Conservation (phyloP, 345 rosid species). For the Angophora floribunda region DNA sequence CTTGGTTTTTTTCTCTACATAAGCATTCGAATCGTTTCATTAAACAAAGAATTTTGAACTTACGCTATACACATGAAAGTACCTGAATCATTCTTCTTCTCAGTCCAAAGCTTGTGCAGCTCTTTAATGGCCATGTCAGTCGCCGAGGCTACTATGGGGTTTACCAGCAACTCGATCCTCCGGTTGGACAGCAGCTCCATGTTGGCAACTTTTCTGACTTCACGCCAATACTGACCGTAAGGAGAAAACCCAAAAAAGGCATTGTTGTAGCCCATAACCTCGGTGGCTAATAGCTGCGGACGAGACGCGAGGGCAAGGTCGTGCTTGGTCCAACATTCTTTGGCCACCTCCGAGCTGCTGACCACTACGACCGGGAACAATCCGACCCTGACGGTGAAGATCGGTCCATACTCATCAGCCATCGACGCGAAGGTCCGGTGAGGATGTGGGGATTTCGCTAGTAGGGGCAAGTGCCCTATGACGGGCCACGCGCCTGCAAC, state of each 20-base stretch:
- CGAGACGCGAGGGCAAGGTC: conserved; percentile 21
- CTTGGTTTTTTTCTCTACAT: neutral
- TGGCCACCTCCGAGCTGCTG: neutral
- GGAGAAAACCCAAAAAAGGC: conserved; percentile 9
- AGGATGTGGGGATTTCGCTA: neutral
- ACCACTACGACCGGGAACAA: conserved; percentile 19
- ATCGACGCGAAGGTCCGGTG: conserved; percentile 19
- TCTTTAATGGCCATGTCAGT: neutral
- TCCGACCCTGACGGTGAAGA: conserved; percentile 25
- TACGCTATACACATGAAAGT: neutral
- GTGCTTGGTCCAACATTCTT: conserved; percentile 20
- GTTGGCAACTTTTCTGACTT: conserved; percentile 17
- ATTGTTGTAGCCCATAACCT: conserved; percentile 14
- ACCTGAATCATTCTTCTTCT: neutral
- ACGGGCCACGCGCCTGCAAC: conserved; percentile 17
- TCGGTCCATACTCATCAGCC: conserved; percentile 31
- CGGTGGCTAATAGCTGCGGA: conserved; percentile 3
- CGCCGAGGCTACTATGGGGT: conserved; percentile 1
- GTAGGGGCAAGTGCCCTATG: conserved; percentile 28
- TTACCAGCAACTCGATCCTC: neutral
- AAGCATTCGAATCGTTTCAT: neutral
- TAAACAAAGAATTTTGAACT: neutral
- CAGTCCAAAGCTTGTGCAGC: neutral
- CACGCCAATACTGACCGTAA: conserved; percentile 22
- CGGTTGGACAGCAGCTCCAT: conserved; percentile 16